Evolutionary conservation across 352 stramenopile species (phyloP), one percentile per base, ranked within the genome.

Genomic region (Phytophthora citricola): DNA sequence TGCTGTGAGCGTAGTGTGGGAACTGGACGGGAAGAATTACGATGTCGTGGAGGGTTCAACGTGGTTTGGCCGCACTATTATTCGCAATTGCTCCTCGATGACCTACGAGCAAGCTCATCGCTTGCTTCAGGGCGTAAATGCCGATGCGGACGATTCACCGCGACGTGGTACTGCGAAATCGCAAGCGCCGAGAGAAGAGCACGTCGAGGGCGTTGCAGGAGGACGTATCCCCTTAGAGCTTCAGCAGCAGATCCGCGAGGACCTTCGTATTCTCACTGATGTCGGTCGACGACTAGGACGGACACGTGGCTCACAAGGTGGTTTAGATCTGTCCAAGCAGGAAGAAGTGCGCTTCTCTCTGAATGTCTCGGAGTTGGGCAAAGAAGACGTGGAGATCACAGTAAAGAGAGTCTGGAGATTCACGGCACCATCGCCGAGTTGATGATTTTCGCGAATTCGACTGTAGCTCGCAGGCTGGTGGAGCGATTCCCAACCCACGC

Each of bases 41-140:
- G 69, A 86, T 9, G 63, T 93, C 20, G 43, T 91, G 20, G 81
- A 89, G 10, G 70, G 70, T 48, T 68, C 59, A 9, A 92, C 85
- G 24, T 94, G 85, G 81, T 93, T 88, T 59, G 85, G 91, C 31
- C 98, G 98, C 63, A 98, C 95, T 8, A 89, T 99, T 24, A 99
- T 99, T 64, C 93, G 98, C 47, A 99, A 92, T 7, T 97, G 96
- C 40, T 79, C 88, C 15, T 92, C 88, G 0, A 93, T 95, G 86
- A 95, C 88, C 10, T 95, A 95, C 50, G 78, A 91, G 12, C 88
- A 95, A 77, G 88, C 88, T 15, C 82, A 95, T 61, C 81, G 83
- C 22, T 73, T 95, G 57, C 45, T 94, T 11, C 78, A 89, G 53
- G 84, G 85, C 4, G 49, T 87, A 24, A 79, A 90, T 58, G 76